Percentiles rank a stretch among this genome's conserved stretches.
Conservation (phyloP, 495 filamentous ascomycete species). For the Acidiella bohemica region DNA sequence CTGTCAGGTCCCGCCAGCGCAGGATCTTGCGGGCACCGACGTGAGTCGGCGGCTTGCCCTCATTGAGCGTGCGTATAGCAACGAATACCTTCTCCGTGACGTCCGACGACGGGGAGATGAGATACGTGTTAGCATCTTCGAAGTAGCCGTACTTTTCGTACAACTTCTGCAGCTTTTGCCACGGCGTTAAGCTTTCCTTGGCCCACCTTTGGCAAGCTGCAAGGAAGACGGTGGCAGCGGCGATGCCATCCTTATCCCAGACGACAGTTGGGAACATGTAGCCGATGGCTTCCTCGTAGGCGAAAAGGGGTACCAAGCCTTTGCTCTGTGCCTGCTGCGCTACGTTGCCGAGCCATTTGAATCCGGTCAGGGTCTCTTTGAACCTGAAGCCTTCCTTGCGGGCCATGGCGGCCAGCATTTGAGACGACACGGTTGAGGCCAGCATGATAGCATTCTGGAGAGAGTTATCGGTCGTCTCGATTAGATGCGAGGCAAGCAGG, state of each 20-base stretch:
- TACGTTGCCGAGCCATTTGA: conserved; percentile 53
- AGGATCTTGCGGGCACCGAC: conserved; percentile 34
- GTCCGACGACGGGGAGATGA: conserved; percentile 44
- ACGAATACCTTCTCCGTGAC: conserved; percentile 42
- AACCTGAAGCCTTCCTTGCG: conserved; percentile 41
- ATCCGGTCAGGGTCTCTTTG: conserved; percentile 56
- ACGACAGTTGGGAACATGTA: conserved; percentile 59
- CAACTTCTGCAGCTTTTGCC: conserved; percentile 44
- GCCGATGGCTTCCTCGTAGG: conserved; percentile 61
- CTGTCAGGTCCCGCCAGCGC: conserved; percentile 56
- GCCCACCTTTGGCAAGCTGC: conserved; percentile 42
- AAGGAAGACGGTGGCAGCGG: conserved; percentile 52
- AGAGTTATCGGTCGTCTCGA: conserved; percentile 31
- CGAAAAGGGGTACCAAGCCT: conserved; percentile 43
- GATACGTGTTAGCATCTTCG: conserved; percentile 54
- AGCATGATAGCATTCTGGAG: conserved; percentile 40
- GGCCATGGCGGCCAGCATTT: conserved; percentile 51
- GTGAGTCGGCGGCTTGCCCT: conserved; percentile 8
- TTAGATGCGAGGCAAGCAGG: conserved; percentile 45
- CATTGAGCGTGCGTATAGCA: conserved; percentile 32
- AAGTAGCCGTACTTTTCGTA: conserved; percentile 52
- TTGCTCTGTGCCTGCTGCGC: conserved; percentile 21
- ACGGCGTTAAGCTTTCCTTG: conserved; percentile 42
- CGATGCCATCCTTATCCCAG: conserved; percentile 59
- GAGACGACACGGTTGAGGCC: conserved; percentile 51